Conservation (phyloP, 495 filamentous ascomycete genomes). For the Barbatosphaeria neglecta region DNA sequence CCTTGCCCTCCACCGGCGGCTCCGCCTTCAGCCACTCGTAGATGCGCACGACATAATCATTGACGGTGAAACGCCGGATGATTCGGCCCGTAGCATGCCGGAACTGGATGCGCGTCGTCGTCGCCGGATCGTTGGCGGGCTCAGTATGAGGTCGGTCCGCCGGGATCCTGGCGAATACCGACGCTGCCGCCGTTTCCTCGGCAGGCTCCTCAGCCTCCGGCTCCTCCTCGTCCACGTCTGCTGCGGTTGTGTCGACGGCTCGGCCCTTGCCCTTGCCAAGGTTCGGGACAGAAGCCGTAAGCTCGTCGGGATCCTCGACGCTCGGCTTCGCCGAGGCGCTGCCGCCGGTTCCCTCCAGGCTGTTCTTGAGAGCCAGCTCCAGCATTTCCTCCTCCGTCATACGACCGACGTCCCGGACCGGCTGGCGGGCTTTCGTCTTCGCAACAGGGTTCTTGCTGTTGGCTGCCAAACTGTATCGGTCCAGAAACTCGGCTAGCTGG, state of each 20-base stretch:
- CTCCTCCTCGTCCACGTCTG: constrained; percentile 18
- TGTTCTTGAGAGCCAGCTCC: constrained; percentile 83
- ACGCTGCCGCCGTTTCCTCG: constrained; percentile 10
- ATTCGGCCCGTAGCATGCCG: constrained; percentile 67
- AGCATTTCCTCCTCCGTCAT: constrained; percentile 98
- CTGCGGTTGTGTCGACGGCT: constrained; percentile 16
- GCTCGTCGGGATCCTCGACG: constrained; percentile 65
- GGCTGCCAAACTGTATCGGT: constrained; percentile 78
- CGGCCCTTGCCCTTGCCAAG: constrained; percentile 58
- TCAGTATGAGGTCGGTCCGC: constrained; percentile 63
- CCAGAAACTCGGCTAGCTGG: constrained; percentile 88
- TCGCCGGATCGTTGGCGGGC: constrained; percentile 53
- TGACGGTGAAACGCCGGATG: constrained; percentile 68
- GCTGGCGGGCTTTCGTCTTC: constrained; percentile 59
- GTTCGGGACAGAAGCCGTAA: constrained; percentile 45
- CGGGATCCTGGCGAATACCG: constrained; percentile 56
- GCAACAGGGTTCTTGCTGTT: constrained; percentile 88
- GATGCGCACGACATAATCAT: constrained; percentile 69
- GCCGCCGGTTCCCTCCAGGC: constrained; percentile 36
- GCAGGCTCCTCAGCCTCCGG: constrained; percentile 5
- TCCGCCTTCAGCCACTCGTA: constrained; percentile 96
- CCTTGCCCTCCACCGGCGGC: constrained; percentile 55
- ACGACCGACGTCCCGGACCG: constrained; percentile 60
- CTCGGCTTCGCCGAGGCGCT: constrained; percentile 12
- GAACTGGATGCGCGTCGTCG: constrained; percentile 84